A percentile compares a stretch with the other conserved stretches of the same genome.
Evolutionary conservation across 768 basidiomycete species (phyloP).

Genomic region (Leccinellum luteum): DNA sequence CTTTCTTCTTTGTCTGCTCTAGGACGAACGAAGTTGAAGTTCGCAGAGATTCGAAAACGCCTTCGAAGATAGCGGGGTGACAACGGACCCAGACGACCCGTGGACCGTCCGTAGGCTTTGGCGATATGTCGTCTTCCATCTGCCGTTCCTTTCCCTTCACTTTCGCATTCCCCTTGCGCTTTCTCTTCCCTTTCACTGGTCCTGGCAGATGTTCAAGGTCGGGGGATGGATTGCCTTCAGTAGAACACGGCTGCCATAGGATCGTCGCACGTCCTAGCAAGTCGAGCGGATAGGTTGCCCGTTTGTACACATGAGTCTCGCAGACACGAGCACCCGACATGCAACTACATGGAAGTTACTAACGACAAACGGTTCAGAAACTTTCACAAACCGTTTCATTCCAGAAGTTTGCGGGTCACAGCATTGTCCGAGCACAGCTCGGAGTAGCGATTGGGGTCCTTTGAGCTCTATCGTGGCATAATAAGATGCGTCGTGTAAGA

Average conservation of each 20-base stretch:
- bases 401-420: conserved; percentile 70
- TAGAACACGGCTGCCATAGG: conserved; percentile 60
- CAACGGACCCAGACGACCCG: conserved; percentile 72
- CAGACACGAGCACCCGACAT: conserved; percentile 62
- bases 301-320: conserved; percentile 66
- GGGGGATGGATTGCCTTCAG: background rate
- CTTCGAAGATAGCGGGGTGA: conserved; percentile 71
- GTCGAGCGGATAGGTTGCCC: conserved; percentile 60
- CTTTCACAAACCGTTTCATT: conserved; percentile 49
- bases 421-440: conserved; percentile 47
- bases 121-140: conserved; percentile 14
- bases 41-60: conserved; percentile 52
- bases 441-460: conserved; percentile 58
- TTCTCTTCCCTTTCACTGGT: conserved; percentile 10
- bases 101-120: conserved; percentile 5
- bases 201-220: background rate
- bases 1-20: conserved; percentile 31
- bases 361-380: background rate
- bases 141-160: conserved; percentile 34
- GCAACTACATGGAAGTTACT: conserved; percentile 43
- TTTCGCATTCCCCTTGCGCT: conserved; percentile 7
- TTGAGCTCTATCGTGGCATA: conserved; percentile 70
- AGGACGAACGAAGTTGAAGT: conserved; percentile 50
- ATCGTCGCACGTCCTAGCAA: conserved; percentile 70
- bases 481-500: conserved; percentile 91